phyloP scores from a whole-genome alignment of 805 yeast species.

The Lachancea kluyveri region DNA sequence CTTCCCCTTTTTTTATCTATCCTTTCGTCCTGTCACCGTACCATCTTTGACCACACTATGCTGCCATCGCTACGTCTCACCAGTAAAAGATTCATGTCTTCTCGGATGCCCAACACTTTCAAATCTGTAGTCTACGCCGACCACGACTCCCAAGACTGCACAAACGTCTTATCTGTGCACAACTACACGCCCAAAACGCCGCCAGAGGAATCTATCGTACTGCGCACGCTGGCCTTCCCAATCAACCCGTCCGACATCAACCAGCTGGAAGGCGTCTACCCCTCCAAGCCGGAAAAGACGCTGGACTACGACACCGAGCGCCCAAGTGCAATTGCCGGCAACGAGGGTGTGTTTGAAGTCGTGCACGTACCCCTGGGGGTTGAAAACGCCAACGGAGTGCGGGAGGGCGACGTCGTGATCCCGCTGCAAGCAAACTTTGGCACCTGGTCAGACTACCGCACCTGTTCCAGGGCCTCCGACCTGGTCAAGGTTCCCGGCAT shows the following conservation, averaged over 20 bases:
- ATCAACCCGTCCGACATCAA: conserved; percentile 87
- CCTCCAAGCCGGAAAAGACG: conserved; percentile 57
- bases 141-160: conserved; percentile 26
- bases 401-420: conserved; percentile 81
- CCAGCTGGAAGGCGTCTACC: conserved; percentile 81
- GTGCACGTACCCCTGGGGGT: conserved; percentile 59
- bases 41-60: too few species aligned
- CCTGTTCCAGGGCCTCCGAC: conserved; percentile 44
- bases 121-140: conserved; percentile 28
- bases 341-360: conserved; percentile 89
- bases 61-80: too few species aligned
- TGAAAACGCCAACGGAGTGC: conserved; percentile 30
- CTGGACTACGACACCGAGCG: conserved; percentile 49
- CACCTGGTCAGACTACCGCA: conserved; percentile 82
- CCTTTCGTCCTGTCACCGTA: too few species aligned
- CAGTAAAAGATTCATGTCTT: conserved; percentile 17
- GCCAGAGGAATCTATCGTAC: conserved; percentile 34
- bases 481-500: conserved; percentile 47
- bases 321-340: conserved; percentile 84
- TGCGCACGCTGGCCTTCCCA: conserved; percentile 73
- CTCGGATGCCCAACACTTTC: conserved; percentile 18
- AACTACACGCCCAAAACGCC: conserved; percentile 25
- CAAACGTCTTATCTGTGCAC: conserved; percentile 24
- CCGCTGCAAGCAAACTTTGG: conserved; percentile 78
- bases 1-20: too few species aligned